A percentile compares a stretch with the other conserved stretches of the same genome.
phyloP scores from a whole-genome alignment of 768 basidiomycete genomes.

The Galerina sulciceps region DNA sequence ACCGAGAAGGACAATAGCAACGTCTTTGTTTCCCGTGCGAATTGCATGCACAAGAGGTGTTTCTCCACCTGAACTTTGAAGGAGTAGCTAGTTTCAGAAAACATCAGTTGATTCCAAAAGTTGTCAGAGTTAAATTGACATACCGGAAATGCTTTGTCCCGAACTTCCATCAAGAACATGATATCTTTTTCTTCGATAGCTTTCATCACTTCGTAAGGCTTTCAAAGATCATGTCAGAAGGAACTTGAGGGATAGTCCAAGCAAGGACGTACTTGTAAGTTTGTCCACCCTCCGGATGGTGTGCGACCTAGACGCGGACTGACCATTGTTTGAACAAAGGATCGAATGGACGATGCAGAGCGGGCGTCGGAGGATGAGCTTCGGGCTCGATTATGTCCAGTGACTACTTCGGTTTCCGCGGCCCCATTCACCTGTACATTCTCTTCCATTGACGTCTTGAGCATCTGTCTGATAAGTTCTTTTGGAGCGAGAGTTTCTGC shows the following conservation, averaged over 20 bases:
- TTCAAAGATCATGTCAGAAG: background rate
- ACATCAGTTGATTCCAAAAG: background rate
- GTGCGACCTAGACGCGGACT: slow-evolving; percentile 16
- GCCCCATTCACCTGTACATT: slow-evolving; percentile 28
- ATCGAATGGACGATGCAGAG: slow-evolving; percentile 36
- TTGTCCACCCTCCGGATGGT: slow-evolving; percentile 26
- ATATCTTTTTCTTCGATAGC: slow-evolving; percentile 89
- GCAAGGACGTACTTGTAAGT: slow-evolving; percentile 28
- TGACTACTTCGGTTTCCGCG: slow-evolving; percentile 14
- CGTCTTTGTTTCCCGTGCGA: slow-evolving; percentile 80
- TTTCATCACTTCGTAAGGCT: slow-evolving; percentile 69
- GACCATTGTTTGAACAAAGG: slow-evolving; percentile 32
- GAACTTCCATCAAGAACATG: slow-evolving; percentile 79
- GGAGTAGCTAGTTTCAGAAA: slow-evolving; percentile 56
- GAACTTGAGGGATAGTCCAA: background rate
- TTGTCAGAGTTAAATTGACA: slow-evolving; percentile 27
- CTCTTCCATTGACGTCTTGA: slow-evolving; percentile 25
- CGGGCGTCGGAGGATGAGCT: slow-evolving; percentile 25
- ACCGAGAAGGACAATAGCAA: slow-evolving; percentile 86
- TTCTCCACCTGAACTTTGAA: slow-evolving; percentile 84
- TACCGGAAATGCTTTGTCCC: slow-evolving; percentile 82
- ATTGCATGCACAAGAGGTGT: slow-evolving; percentile 94
- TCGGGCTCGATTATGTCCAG: slow-evolving; percentile 15
- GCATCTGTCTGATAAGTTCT: slow-evolving; percentile 58
- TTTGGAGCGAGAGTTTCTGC: slow-evolving; percentile 61